Evolutionary conservation across 768 basidiomycete genomes (phyloP).

Genomic region (Pleurotus cornucopiae): DNA sequence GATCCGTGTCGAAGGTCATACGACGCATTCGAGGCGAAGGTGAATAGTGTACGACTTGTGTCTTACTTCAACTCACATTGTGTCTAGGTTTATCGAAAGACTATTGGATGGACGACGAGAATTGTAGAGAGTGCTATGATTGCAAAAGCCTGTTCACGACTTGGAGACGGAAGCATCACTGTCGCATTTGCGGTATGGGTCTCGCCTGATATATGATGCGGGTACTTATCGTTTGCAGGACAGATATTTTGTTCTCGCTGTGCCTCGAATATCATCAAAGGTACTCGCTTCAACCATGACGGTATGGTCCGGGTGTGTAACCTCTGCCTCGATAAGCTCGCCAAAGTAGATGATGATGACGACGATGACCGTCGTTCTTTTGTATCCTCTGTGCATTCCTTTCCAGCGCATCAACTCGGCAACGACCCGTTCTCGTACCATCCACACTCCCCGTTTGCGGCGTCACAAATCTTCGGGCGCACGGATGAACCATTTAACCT

Average conservation of each 20-base stretch:
- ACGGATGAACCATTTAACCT: constrained; percentile 77
- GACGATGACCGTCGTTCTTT: constrained; percentile 86
- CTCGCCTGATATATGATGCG: not conserved
- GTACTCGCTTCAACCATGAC: constrained; percentile 87
- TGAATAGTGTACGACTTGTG: constrained; percentile 19
- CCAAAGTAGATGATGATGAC: constrained; percentile 83
- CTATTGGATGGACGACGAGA: constrained; percentile 99
- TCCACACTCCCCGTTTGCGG: constrained; percentile 84
- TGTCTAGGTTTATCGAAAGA: constrained; percentile 76
- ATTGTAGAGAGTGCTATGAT: constrained; percentile 93
- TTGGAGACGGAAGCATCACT: constrained; percentile 96
- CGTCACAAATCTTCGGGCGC: constrained; percentile 78
- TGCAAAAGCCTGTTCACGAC: constrained; percentile 93
- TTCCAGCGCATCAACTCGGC: constrained; percentile 77
- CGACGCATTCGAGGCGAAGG: constrained; percentile 89
- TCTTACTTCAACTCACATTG: constrained; percentile 1
- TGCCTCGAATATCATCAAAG: constrained; percentile 95
- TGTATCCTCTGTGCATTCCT: constrained; percentile 64
- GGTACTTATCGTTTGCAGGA: constrained; percentile 38
- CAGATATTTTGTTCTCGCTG: constrained; percentile 98
- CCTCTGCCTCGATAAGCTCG: constrained; percentile 87
- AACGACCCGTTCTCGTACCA: constrained; percentile 36
- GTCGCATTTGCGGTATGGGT: constrained; percentile 85
- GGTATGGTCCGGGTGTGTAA: constrained; percentile 97
- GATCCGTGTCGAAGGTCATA: constrained; percentile 89